phyloP scores from a whole-genome alignment of 257 asterid genomes.

The Ocimum tenuiflorum region DNA sequence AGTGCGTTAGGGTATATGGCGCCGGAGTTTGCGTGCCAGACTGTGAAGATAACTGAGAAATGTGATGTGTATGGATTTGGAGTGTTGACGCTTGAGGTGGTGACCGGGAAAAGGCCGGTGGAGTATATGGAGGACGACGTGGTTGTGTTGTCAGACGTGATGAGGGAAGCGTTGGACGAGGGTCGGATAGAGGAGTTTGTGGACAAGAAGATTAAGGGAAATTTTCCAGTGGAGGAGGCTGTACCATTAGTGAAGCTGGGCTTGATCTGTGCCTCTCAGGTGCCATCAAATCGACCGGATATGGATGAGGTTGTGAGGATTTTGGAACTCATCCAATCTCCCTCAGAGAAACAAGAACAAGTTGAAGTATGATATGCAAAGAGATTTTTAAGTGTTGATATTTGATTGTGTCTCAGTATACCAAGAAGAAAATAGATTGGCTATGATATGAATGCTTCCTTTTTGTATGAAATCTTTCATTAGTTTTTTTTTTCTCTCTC shows the following conservation, averaged over 20 bases:
- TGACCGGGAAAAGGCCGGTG: slow-evolving; percentile 70
- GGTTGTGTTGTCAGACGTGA: slow-evolving; percentile 64
- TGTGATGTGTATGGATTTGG: slow-evolving; percentile 86
- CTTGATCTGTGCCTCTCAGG: slow-evolving; percentile 75
- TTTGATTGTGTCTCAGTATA: slow-evolving; percentile 17
- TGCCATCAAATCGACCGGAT: slow-evolving; percentile 76
- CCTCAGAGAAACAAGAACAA: slow-evolving; percentile 45
- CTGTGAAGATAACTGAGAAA: slow-evolving; percentile 74
- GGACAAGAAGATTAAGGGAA: slow-evolving; percentile 45
- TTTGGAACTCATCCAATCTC: slow-evolving; percentile 55
- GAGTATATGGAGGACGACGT: slow-evolving; percentile 88
- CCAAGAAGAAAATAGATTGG: slow-evolving; percentile 10
- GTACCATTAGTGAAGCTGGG: slow-evolving; percentile 71
- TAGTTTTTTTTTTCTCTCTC: not conserved
- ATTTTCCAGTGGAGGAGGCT: slow-evolving; percentile 59
- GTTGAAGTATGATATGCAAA: slow-evolving; percentile 24
- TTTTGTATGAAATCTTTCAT: not conserved
- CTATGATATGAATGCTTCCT: not conserved
- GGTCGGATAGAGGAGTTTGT: slow-evolving; percentile 65
- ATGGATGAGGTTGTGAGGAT: slow-evolving; percentile 79
- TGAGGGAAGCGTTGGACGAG: slow-evolving; percentile 67
- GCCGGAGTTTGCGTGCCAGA: slow-evolving; percentile 78
- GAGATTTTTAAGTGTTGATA: slow-evolving; percentile 15
- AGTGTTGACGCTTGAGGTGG: slow-evolving; percentile 52
- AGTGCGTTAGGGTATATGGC: too few relatives aligned